A percentile compares a stretch with the other conserved stretches of the same genome.
Conservation (phyloP, 2,329 filamentous ascomycete species). For the Ambrosiella cleistominuta region DNA sequence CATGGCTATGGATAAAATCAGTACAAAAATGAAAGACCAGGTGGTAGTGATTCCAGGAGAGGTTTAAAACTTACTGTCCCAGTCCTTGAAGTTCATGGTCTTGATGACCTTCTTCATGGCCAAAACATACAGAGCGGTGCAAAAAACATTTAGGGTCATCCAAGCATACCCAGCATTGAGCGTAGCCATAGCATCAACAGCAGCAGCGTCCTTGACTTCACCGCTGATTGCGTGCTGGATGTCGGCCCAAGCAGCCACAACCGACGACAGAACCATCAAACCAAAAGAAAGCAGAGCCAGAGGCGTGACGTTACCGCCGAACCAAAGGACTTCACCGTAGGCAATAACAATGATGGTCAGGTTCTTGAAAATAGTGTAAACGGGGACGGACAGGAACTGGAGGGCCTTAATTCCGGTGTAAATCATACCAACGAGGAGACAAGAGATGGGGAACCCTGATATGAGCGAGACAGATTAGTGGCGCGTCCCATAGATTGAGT, state of each 20-base stretch:
- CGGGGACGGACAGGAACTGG: constrained; percentile 89
- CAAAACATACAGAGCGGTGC: constrained; percentile 75
- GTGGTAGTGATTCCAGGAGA: not conserved
- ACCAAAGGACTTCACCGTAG: constrained; percentile 96
- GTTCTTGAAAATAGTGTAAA: constrained; percentile 99
- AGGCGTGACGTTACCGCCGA: constrained; percentile 76
- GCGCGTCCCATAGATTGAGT: not conserved
- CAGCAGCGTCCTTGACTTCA: constrained; percentile 37
- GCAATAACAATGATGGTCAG: constrained; percentile 97
- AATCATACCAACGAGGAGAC: constrained; percentile 96
- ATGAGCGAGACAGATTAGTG: not conserved
- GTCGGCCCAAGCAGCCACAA: constrained; percentile 94
- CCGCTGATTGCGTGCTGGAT: constrained; percentile 67
- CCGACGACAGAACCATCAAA: constrained; percentile 85
- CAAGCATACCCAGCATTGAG: constrained; percentile 90
- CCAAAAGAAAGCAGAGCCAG: constrained; percentile 86
- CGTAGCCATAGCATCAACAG: constrained; percentile 64
- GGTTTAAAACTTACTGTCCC: constrained; percentile 61
- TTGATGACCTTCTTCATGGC: constrained; percentile 98
- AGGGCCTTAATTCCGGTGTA: constrained; percentile 94
- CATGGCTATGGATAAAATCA: constrained; percentile 51
- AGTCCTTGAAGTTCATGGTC: constrained; percentile 99
- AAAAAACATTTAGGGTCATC: constrained; percentile 96
- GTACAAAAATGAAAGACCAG: constrained; percentile 18
- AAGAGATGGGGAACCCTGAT: constrained; percentile 84